phyloP scores from a whole-genome alignment of 2,329 filamentous ascomycete genomes.

The Tetracladium maxilliforme region DNA sequence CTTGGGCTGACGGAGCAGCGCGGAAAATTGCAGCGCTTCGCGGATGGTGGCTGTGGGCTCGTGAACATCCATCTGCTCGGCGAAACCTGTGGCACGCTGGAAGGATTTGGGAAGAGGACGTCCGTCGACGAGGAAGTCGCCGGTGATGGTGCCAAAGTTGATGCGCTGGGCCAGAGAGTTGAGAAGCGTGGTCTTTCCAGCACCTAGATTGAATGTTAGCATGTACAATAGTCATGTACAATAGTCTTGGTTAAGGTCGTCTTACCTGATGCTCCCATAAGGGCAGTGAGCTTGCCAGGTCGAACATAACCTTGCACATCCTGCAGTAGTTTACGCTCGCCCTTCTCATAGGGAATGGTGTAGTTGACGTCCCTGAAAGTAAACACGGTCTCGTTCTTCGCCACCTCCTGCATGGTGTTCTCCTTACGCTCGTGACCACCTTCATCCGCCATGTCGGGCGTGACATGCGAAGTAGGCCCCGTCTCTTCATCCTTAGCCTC shows the following conservation, averaged over 20 bases:
- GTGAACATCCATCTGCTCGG: conserved; percentile 50
- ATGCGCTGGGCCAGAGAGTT: conserved; percentile 76
- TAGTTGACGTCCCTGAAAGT: conserved; percentile 36
- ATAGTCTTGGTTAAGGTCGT: conserved; percentile 10
- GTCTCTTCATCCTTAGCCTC: conserved; percentile 35
- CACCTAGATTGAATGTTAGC: no score
- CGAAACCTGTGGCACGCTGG: conserved; percentile 85
- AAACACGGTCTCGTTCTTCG: conserved; percentile 45
- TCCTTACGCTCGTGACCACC: conserved; percentile 8
- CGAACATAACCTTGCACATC: conserved; percentile 89
- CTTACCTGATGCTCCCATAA: conserved; percentile 52
- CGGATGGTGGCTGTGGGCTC: conserved; percentile 73
- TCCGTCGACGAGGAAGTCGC: conserved; percentile 46
- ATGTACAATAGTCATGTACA: no score
- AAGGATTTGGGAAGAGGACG: conserved; percentile 63
- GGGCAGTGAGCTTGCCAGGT: conserved; percentile 74
- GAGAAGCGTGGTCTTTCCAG: conserved; percentile 86
- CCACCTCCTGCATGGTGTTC: conserved; percentile 28
- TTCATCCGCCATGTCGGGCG: conserved; percentile 8
- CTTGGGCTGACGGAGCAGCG: conserved; percentile 69
- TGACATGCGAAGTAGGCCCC: conserved; percentile 8
- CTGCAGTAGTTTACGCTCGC: conserved; percentile 65
- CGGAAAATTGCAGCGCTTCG: conserved; percentile 76
- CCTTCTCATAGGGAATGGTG: conserved; percentile 51
- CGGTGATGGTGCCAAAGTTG: conserved; percentile 77